Percentiles rank a stretch among this genome's conserved stretches.
Conservation (phyloP, 2,329 filamentous ascomycete genomes). For the Metarhizium album region DNA sequence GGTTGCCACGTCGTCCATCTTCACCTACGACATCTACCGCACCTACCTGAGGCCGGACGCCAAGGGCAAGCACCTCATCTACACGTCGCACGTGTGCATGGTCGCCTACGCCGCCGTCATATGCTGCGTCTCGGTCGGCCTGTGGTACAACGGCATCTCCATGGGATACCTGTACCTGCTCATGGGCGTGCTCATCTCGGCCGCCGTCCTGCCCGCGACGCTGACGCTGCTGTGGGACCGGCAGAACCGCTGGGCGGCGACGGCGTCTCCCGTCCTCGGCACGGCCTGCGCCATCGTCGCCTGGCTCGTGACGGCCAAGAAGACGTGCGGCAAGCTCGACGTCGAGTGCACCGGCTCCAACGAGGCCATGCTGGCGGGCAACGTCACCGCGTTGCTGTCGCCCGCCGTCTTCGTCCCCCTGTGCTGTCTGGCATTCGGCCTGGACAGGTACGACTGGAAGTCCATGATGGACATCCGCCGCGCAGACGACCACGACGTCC, state of each 20-base stretch:
- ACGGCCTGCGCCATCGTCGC: slow-evolving; percentile 56
- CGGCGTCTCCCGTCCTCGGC: slow-evolving; percentile 56
- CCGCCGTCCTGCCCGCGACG: slow-evolving; percentile 73
- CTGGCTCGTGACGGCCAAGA: slow-evolving; percentile 66
- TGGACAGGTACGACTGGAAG: slow-evolving; percentile 74
- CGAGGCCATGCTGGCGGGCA: slow-evolving; percentile 78
- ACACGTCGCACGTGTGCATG: slow-evolving; percentile 66
- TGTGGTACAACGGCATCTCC: slow-evolving; percentile 63
- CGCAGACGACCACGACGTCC: slow-evolving; percentile 67
- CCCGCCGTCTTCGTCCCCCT: slow-evolving; percentile 65
- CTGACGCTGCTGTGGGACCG: slow-evolving; percentile 71
- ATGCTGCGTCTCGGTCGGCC: slow-evolving; percentile 65
- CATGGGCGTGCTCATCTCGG: slow-evolving; percentile 85
- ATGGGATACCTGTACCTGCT: slow-evolving; percentile 86
- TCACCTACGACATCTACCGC: slow-evolving; percentile 81
- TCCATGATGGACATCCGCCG: slow-evolving; percentile 72
- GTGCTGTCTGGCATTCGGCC: slow-evolving; percentile 49
- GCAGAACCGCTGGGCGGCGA: slow-evolving; percentile 64
- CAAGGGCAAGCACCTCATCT: slow-evolving; percentile 65
- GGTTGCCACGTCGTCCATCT: slow-evolving; percentile 77
- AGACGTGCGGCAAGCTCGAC: slow-evolving; percentile 54
- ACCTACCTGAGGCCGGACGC: slow-evolving; percentile 75
- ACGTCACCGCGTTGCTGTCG: slow-evolving; percentile 70
- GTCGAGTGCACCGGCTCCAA: slow-evolving; percentile 72
- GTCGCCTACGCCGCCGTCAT: slow-evolving; percentile 63